Conservation (phyloP, 2,329 filamentous ascomycete genomes). For the Microsporum audouinii region DNA sequence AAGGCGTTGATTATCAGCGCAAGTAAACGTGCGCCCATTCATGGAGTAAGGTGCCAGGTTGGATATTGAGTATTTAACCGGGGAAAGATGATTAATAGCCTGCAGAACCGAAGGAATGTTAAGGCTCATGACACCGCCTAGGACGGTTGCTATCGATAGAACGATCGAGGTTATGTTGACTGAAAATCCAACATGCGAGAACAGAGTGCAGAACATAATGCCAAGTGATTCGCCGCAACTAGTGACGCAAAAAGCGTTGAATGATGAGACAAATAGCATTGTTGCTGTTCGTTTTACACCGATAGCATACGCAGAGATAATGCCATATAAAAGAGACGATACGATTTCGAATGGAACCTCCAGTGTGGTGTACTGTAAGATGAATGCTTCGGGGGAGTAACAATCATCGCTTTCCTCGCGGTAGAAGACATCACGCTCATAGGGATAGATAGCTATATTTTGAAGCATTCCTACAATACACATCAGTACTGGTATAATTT, state of each 20-base stretch:
- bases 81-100: slow-evolving; percentile 59
- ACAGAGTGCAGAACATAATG: slow-evolving; percentile 70
- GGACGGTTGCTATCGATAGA: slow-evolving; percentile 57
- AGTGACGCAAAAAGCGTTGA: slow-evolving; percentile 61
- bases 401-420: slow-evolving; percentile 63
- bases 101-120: slow-evolving; percentile 55
- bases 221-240: slow-evolving; percentile 64
- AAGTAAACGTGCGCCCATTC: slow-evolving; percentile 50
- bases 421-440: slow-evolving; percentile 64
- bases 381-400: slow-evolving; percentile 60
- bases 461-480: slow-evolving; percentile 55
- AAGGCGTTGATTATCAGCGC: slow-evolving; percentile 48
- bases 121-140: slow-evolving; percentile 60
- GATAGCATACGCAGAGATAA: slow-evolving; percentile 53
- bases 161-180: slow-evolving; percentile 61
- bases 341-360: slow-evolving; percentile 62
- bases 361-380: slow-evolving; percentile 56
- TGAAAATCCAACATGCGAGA: slow-evolving; percentile 63
- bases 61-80: slow-evolving; percentile 57
- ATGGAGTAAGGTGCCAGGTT: slow-evolving; percentile 58
- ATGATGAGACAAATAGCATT: slow-evolving; percentile 57
- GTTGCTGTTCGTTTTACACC: slow-evolving; percentile 51
- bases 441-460: slow-evolving; percentile 63
- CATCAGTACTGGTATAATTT: background rate
- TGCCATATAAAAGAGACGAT: slow-evolving; percentile 53